A percentile compares a stretch with the other conserved stretches of the same genome.
Conservation (phyloP, 441 rosid species). For the Jatropha multifida region DNA sequence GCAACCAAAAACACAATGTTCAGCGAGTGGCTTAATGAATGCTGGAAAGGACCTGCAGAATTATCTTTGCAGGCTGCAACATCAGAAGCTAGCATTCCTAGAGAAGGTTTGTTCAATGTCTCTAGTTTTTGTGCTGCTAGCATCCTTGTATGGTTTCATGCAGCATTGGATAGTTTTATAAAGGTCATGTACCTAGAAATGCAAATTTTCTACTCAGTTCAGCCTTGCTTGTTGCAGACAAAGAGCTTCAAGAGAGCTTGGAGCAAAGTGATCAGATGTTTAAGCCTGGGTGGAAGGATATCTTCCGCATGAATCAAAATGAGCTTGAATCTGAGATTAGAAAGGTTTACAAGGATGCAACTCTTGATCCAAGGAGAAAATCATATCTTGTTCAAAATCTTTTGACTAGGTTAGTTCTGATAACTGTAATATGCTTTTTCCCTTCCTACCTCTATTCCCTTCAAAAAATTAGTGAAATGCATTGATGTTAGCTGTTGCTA, state of each 20-base stretch:
- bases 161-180: conserved; percentile 16
- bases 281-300: conserved; percentile 97
- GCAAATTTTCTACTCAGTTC: conserved; percentile 23
- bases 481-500: not conserved
- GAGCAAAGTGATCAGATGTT: conserved; percentile 68
- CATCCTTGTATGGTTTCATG: conserved; percentile 25
- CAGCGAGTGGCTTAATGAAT: conserved; percentile 70
- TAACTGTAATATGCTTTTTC: conserved; percentile 1
- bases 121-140: conserved; percentile 11
- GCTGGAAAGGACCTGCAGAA: conserved; percentile 56
- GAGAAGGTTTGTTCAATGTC: conserved; percentile 50
- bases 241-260: conserved; percentile 48
- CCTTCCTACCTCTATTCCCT: not conserved
- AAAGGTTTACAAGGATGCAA: conserved; percentile 62
- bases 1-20: conserved; percentile 75
- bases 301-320: conserved; percentile 89
- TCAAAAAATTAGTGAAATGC: not conserved
- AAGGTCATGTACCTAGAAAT: conserved; percentile 15
- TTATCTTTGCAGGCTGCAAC: conserved; percentile 44
- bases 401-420: conserved; percentile 52
- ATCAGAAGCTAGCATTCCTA: conserved; percentile 42
- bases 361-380: conserved; percentile 76
- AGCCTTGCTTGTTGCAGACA: conserved; percentile 30
- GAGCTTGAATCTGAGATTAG: conserved; percentile 73
- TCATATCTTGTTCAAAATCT: conserved; percentile 69